These are phyloP conservation scores for Lumnitzera littorea DNA, from an alignment of 345 rosid species.

Conservation along the genomic window DNA sequence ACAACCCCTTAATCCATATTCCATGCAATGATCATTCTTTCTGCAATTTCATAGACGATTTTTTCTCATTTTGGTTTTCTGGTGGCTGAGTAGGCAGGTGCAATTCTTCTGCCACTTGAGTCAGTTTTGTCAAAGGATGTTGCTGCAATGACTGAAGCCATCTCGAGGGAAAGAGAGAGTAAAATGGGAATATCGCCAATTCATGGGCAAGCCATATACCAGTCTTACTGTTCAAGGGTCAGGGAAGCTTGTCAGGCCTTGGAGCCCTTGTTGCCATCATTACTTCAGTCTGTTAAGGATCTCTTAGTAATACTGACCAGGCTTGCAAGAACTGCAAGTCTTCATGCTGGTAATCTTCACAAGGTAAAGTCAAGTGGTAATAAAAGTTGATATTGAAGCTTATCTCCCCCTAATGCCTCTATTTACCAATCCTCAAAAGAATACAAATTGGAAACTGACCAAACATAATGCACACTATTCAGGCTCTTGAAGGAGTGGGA, in stretches of 20 bases:
- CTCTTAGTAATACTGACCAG: constrained; percentile 51
- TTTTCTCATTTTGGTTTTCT: constrained; percentile 5
- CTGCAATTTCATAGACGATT: constrained; percentile 1
- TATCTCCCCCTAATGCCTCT: too few species aligned
- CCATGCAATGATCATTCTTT: constrained; percentile 1
- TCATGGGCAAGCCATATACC: constrained; percentile 89
- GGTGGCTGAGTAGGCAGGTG: constrained; percentile 49
- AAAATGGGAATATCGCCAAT: constrained; percentile 73
- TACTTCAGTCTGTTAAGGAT: constrained; percentile 48
- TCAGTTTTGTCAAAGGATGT: constrained; percentile 75
- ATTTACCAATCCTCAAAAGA: too few species aligned
- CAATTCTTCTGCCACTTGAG: constrained; percentile 72
- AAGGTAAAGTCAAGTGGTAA: constrained; percentile 36
- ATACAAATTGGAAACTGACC: too few species aligned
- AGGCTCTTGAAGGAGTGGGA: constrained; percentile 76
- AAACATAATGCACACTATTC: not conserved
- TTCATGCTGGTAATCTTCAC: constrained; percentile 82
- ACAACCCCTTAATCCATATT: too few species aligned
- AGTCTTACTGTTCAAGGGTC: constrained; percentile 64
- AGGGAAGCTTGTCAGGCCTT: constrained; percentile 66
- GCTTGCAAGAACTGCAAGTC: constrained; percentile 83
- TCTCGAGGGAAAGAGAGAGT: constrained; percentile 63
- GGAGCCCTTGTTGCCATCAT: constrained; percentile 54
- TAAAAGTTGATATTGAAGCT: not conserved
- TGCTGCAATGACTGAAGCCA: constrained; percentile 75